These are phyloP conservation scores for Cyberlindnera xishuangbannaensis DNA, from an alignment of 805 yeast species.

Conservation along the genomic window DNA sequence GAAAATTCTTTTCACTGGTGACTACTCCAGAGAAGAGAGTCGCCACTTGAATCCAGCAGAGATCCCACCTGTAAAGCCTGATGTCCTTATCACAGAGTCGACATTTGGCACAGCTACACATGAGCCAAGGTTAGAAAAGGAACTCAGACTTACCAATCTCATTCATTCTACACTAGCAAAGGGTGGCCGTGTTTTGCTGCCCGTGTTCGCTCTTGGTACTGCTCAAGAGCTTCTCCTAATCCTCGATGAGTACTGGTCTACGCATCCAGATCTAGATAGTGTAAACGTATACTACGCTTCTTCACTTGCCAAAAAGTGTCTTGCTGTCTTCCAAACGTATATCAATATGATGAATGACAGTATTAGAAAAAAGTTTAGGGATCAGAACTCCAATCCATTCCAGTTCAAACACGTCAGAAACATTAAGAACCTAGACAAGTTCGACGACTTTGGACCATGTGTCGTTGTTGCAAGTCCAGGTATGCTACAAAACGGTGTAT, in stretches of 20 bases:
- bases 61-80: slow-evolving; percentile 83
- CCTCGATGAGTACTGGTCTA: slow-evolving; percentile 91
- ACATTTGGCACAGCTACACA: slow-evolving; percentile 98
- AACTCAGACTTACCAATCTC: slow-evolving; percentile 68
- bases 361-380: slow-evolving; percentile 69
- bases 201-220: slow-evolving; percentile 94
- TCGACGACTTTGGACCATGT: slow-evolving; percentile 93
- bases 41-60: slow-evolving; percentile 95
- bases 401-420: slow-evolving; percentile 81
- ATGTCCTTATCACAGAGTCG: slow-evolving; percentile 86
- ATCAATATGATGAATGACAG: slow-evolving; percentile 96
- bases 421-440: slow-evolving; percentile 70
- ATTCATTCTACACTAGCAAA: slow-evolving; percentile 78
- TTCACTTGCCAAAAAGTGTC: slow-evolving; percentile 87
- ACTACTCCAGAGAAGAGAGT: slow-evolving; percentile 92
- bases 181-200: slow-evolving; percentile 89
- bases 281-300: slow-evolving; percentile 90
- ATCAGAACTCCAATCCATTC: slow-evolving; percentile 82
- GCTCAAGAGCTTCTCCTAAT: slow-evolving; percentile 91
- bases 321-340: slow-evolving; percentile 96
- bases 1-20: slow-evolving; percentile 89
- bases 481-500: slow-evolving; percentile 94
- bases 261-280: slow-evolving; percentile 73
- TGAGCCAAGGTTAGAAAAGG: slow-evolving; percentile 84
- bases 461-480: slow-evolving; percentile 98